These are phyloP conservation scores for Penicillium rolfsii DNA, from an alignment of 2,329 filamentous ascomycete genomes.

Conservation along the genomic window DNA sequence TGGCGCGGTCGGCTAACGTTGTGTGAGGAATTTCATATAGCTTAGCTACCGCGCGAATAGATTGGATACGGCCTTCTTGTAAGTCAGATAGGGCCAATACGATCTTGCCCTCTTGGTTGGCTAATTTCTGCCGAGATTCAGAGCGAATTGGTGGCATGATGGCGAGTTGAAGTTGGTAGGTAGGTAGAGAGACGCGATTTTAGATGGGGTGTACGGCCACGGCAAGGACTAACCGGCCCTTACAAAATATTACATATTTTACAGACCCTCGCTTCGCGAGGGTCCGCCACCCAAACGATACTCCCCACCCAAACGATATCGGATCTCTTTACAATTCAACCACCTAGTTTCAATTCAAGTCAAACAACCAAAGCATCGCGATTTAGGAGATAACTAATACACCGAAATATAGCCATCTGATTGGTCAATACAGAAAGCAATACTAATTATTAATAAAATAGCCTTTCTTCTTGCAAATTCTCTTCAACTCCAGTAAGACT, in stretches of 20 bases:
- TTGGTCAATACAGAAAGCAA: not conserved
- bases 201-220: too few relatives aligned
- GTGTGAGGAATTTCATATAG: too few relatives aligned
- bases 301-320: not conserved
- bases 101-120: too few relatives aligned
- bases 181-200: too few relatives aligned
- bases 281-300: not conserved
- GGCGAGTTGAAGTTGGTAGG: too few relatives aligned
- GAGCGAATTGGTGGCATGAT: too few relatives aligned
- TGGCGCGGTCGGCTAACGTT: too few relatives aligned
- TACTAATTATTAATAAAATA: not conserved
- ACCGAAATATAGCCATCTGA: not conserved
- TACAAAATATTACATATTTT: not conserved
- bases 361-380: not conserved
- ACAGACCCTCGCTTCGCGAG: not conserved
- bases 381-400: not conserved
- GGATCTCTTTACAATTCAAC: not conserved
- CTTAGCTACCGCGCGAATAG: too few relatives aligned
- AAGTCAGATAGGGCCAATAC: too few relatives aligned
- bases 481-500: not conserved
- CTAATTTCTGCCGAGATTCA: too few relatives aligned
- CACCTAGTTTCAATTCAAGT: not conserved
- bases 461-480: not conserved
- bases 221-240: not conserved
- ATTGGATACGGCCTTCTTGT: too few relatives aligned